Evolutionary conservation across 345 rosid genomes (phyloP), one percentile per base, ranked within the genome.

Genomic region (Boechera stricta): DNA sequence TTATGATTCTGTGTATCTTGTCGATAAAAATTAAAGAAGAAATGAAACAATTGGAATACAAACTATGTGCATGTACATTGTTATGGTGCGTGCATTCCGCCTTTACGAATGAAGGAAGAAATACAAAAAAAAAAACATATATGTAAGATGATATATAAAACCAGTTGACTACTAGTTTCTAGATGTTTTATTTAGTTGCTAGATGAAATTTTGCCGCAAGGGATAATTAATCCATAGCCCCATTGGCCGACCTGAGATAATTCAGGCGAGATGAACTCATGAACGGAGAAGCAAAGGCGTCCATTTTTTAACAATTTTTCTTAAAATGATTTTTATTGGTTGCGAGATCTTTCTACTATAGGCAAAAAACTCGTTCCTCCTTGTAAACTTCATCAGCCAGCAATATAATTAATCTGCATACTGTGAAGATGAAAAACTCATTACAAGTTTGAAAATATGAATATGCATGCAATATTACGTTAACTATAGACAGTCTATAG

Each of bases 201-300:
- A 44, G 7, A 44, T 48, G 53, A 48, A n/a, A 3, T n/a, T 6
- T 52, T 24, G 24, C 31, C 2, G 57, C 57, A 52, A 4, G 57
- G 24, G 36, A 55, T 55, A 53, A 12, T 28, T 12, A 44, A 28
- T 64, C 13, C 26, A 44, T 44, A 12, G 21, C 38, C 68, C 35
- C 12, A 26, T 24, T 16, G 51, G 7, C 11, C 36, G 53, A 44
- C 24, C 38, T 64, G 8, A 64, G 4, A 21, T 24, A 64, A 64
- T 13, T 29, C 24, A 64, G 68, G 26, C 68, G 39, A 44, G 54
- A 28, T 44, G 54, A 21, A 21, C 21, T 21, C 21, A 21, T 21
- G 21, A 64, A 64, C 15, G 68, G 53, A 64, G 53, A 44, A 64
- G 68, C 54, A 44, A 28, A 44, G 68, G 4, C 52, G 10, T 13